phyloP scores from a whole-genome alignment of 371 early-diverging fungal genomes.

The Rhizopus arrhizus region DNA sequence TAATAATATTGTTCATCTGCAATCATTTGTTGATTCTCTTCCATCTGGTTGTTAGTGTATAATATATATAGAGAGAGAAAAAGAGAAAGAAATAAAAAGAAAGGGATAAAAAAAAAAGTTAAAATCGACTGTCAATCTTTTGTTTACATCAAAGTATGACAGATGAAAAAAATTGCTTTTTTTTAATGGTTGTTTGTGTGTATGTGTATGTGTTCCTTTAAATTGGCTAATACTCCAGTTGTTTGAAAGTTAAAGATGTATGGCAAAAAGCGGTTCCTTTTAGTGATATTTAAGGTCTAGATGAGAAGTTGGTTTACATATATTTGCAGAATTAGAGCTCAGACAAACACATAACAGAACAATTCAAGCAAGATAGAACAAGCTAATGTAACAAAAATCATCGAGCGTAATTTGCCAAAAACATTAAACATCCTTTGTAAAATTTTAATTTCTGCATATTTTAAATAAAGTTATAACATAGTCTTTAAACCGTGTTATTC shows the following conservation, averaged over 20 bases:
- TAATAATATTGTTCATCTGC: conserved; percentile 65
- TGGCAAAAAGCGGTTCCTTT: no score
- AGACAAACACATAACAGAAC: no score
- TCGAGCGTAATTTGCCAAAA: no score
- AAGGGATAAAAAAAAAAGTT: background rate
- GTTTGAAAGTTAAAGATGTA: background rate
- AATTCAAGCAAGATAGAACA: no score
- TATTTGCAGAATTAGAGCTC: no score
- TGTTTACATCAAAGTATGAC: conserved; percentile 5
- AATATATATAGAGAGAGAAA: conserved; percentile 1
- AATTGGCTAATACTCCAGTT: background rate
- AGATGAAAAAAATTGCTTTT: background rate
- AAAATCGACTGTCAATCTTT: background rate
- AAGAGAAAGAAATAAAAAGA: background rate
- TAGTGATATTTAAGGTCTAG: no score
- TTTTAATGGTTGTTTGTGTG: background rate
- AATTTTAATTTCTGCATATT: no score
- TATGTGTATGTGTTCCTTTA: background rate
- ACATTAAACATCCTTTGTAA: no score
- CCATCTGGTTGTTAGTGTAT: background rate
- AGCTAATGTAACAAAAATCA: no score
- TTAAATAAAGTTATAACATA: no score
- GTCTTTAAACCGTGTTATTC: no score
- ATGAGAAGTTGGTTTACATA: no score
- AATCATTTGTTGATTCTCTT: conserved; percentile 45